Evolutionary conservation across 1,284 basidiomycete genomes (phyloP), one percentile per base, ranked within the genome.

Genomic region (Mycosarcoma mackinlayi): DNA sequence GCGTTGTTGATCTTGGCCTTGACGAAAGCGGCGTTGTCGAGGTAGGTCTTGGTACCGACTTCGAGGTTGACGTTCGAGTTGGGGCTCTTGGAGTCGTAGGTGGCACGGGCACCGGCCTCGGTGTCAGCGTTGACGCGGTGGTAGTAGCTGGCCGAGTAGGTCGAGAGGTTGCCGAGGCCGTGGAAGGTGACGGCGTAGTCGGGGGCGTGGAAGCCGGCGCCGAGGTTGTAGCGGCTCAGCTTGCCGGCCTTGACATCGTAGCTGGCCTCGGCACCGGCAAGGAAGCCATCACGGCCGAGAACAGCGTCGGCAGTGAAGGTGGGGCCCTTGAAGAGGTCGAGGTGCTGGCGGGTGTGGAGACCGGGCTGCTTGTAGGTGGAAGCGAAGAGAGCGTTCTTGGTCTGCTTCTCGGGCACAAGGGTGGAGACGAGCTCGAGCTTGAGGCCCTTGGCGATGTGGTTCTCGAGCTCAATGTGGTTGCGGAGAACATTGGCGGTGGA

Each of bases 1-100:
- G 89, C 85, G 87, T 95, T 95, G 90, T 96, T 97, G 86, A 98
- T 95, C 89, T 98, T 98, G 80, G 93, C 92, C 89, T 99, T 96
- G 86, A 96, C 87, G 83, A 93, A 96, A 21, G 93, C 91, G 77
- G 93, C 90, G 55, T 88, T 85, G 86, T 96, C 93, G 73, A 95
- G 89, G 86, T 90, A 91, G 54, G 80, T 82, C 88, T 98, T 98
- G 83, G 92, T 89, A 83, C 95, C 95, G 74, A 98, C 94, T 86
- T 98, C 95, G 81, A 98, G 89, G 72, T 88, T 89, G 83, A 98
- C 92, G 85, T 90, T 90, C 73, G 90, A 89, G 75, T 91, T 89
- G 45, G 81, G 58, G 60, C 90, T 87, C 87, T 96, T 95, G 85
- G 91, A 89, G 87, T 98, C 94, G 85, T 96, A 98, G 84, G 95